Evolutionary conservation across 2,329 filamentous ascomycete genomes (phyloP).

Genomic region (Fusarium temperatum): DNA sequence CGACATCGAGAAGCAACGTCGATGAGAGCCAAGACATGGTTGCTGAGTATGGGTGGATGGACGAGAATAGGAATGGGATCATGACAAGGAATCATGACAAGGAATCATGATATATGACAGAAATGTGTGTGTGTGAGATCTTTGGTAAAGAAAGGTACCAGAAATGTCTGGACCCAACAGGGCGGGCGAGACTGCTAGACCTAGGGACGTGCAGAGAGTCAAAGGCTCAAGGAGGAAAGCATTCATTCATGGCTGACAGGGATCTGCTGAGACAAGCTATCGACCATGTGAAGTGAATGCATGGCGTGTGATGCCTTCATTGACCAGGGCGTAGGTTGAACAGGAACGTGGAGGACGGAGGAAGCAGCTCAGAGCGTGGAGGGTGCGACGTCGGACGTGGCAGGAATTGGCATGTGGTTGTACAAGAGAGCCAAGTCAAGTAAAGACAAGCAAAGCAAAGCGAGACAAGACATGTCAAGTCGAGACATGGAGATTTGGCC

Average conservation of each 20-base stretch:
- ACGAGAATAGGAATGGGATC: slow-evolving; percentile 15
- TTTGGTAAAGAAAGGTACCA: slow-evolving; percentile 20
- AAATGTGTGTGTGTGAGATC: slow-evolving; percentile 15
- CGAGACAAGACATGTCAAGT: neutral
- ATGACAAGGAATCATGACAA: slow-evolving; percentile 11
- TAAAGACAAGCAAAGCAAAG: neutral
- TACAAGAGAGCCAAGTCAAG: slow-evolving; percentile 17
- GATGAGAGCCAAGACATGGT: slow-evolving; percentile 40
- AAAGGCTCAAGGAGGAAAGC: slow-evolving; percentile 23
- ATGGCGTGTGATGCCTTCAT: slow-evolving; percentile 34
- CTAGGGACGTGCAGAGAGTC: slow-evolving; percentile 12
- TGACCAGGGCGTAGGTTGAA: slow-evolving; percentile 32
- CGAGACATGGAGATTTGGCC: slow-evolving; percentile 20
- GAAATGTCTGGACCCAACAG: slow-evolving; percentile 30
- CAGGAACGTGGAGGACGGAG: slow-evolving; percentile 33
- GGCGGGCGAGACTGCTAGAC: slow-evolving; percentile 14
- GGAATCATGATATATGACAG: slow-evolving; percentile 31
- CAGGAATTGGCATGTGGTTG: slow-evolving; percentile 36
- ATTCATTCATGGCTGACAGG: slow-evolving; percentile 20
- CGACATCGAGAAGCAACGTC: slow-evolving; percentile 41
- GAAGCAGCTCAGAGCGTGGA: slow-evolving; percentile 20
- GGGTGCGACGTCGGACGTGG: slow-evolving; percentile 38
- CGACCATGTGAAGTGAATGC: slow-evolving; percentile 30
- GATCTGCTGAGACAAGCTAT: slow-evolving; percentile 24
- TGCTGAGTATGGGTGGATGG: neutral